phyloP scores from a whole-genome alignment of 1,139 yeast genomes.

The Diutina neorugosa region DNA sequence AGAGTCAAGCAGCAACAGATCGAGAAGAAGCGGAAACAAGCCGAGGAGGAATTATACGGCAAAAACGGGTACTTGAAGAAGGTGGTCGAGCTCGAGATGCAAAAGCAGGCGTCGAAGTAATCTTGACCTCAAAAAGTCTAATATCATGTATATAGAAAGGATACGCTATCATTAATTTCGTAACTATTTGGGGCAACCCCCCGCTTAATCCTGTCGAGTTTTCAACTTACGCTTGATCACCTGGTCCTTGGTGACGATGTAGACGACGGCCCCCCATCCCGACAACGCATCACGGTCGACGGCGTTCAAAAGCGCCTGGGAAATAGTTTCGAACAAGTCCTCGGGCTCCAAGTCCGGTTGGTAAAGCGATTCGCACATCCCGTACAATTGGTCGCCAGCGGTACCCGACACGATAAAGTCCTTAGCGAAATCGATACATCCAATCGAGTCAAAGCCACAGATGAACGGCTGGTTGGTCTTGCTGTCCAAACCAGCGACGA shows the following conservation, averaged over 20 bases:
- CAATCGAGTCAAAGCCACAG: constrained; percentile 93
- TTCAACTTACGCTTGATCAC: constrained; percentile 78
- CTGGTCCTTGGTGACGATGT: constrained; percentile 84
- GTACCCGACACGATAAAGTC: constrained; percentile 98
- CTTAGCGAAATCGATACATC: constrained; percentile 89
- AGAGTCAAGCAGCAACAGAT: constrained; percentile 43
- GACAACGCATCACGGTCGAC: constrained; percentile 96
- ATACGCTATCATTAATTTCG: background rate
- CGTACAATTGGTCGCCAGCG: constrained; percentile 88
- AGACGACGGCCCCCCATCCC: constrained; percentile 98
- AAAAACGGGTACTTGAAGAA: constrained; percentile 61
- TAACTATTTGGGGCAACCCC: background rate
- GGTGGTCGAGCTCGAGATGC: constrained; percentile 32
- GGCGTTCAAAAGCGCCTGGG: constrained; percentile 88
- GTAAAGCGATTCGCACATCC: constrained; percentile 97
- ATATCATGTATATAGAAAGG: background rate
- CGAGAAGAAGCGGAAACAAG: constrained; percentile 44
- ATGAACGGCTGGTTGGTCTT: constrained; percentile 77
- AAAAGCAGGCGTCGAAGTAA: constrained; percentile 8
- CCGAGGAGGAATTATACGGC: constrained; percentile 72
- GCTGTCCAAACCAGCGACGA: constrained; percentile 88
- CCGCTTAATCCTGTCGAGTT: constrained; percentile 72
- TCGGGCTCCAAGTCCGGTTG: constrained; percentile 93
- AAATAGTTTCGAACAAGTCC: constrained; percentile 88
- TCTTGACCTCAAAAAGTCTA: background rate